Conservation (phyloP, 768 basidiomycete species). For the Collybia sordida region DNA sequence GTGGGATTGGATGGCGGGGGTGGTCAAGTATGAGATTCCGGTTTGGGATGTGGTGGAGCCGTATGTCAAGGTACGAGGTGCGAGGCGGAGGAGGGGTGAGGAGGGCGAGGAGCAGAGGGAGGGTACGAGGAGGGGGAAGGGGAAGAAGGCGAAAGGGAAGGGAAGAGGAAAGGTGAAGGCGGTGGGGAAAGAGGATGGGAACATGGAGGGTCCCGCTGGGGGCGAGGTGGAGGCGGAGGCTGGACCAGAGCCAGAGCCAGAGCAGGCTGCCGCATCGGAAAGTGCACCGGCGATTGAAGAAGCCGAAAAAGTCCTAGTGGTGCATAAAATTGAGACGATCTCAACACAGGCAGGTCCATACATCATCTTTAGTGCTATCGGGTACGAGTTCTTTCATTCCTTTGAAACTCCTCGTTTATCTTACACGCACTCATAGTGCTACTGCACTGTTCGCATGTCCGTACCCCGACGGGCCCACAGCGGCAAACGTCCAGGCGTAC, state of each 20-base stretch:
- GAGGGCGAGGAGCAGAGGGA: conserved; percentile 27
- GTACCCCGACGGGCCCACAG: conserved; percentile 20
- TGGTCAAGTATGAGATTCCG: conserved; percentile 46
- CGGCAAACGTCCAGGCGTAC: conserved; percentile 13
- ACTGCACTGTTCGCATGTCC: conserved; percentile 62
- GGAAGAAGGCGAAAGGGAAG: conserved; percentile 17
- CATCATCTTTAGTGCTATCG: conserved; percentile 69
- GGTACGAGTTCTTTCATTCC: no score
- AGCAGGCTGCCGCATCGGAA: conserved; percentile 8
- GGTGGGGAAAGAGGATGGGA: no score
- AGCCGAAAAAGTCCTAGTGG: conserved; percentile 48
- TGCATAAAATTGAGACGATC: conserved; percentile 55
- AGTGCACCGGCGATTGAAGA: conserved; percentile 11
- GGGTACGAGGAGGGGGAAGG: background rate
- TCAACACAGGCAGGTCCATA: conserved; percentile 31
- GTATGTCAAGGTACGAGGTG: conserved; percentile 41
- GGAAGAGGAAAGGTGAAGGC: conserved; percentile 19
- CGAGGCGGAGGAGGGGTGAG: conserved; percentile 34
- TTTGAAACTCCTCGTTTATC: background rate
- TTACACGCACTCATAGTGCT: conserved; percentile 39
- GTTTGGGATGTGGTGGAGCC: conserved; percentile 49
- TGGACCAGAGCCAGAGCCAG: conserved; percentile 12
- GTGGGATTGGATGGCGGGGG: conserved; percentile 79
- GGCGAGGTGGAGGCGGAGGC: conserved; percentile 19
- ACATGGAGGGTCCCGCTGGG: background rate